These are phyloP conservation scores for Papiliotrema terrestris DNA, from an alignment of 1,284 basidiomycete genomes.

Conservation along the genomic window DNA sequence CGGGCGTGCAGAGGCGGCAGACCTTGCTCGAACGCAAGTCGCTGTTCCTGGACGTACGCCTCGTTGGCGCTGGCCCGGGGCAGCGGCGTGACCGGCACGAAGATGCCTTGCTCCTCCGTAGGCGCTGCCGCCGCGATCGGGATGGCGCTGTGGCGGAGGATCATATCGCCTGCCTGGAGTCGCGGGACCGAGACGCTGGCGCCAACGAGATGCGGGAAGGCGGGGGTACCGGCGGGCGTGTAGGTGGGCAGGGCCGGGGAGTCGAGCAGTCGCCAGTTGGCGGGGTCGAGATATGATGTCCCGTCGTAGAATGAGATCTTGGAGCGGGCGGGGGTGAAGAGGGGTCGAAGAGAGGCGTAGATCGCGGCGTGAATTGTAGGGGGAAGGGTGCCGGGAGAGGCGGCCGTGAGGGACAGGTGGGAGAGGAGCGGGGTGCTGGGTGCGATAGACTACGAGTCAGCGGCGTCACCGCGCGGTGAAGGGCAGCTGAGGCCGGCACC, in stretches of 20 bases:
- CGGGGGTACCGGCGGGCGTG: not conserved
- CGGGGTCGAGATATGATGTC: conserved; percentile 27
- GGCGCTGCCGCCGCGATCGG: conserved; percentile 13
- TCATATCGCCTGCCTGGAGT: conserved; percentile 38
- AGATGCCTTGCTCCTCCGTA: conserved; percentile 10
- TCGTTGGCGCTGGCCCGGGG: conserved; percentile 17
- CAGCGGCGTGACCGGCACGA: conserved; percentile 33
- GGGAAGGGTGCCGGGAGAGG: conserved; percentile 9
- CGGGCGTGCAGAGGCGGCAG: conserved; percentile 28
- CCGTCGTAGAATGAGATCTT: conserved; percentile 40
- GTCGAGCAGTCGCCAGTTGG: conserved; percentile 31
- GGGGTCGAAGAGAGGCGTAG: conserved; percentile 40
- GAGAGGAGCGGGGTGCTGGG: conserved; percentile 23
- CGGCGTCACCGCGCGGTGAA: not conserved
- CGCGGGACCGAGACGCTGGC: conserved; percentile 16
- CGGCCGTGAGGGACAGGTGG: conserved; percentile 33
- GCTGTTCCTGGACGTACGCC: conserved; percentile 25
- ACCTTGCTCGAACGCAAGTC: conserved; percentile 36
- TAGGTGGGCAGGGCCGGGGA: conserved; percentile 1
- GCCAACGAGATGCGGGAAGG: conserved; percentile 26
- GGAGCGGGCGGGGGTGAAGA: conserved; percentile 29
- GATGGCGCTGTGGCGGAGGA: conserved; percentile 32
- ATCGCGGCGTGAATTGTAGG: conserved; percentile 30
- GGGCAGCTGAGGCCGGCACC: too few species aligned
- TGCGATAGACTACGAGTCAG: not conserved